Evolutionary conservation across 192 early-diverging fungal species (phyloP).

Genomic region (Kappamyces sp.): DNA sequence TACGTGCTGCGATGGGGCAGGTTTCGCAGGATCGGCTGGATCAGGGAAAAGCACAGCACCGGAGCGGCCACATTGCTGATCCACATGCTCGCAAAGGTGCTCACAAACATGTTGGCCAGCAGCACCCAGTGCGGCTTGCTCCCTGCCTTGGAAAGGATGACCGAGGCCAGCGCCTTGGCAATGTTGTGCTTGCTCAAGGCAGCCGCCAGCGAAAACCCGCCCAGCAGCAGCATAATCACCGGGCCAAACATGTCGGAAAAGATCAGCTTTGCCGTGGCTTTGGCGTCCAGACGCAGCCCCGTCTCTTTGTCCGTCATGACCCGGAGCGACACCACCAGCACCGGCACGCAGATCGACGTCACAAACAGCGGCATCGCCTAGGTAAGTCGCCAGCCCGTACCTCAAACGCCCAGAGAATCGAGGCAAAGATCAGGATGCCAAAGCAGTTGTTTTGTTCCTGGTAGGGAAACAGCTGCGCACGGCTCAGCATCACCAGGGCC

Average conservation of each 20-base stretch:
- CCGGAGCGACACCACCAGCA: conserved; percentile 74
- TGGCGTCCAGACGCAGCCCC: conserved; percentile 58
- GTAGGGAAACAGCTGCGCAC: conserved; percentile 3
- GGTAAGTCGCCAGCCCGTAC: conserved; percentile 34
- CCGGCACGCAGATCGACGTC: conserved; percentile 81
- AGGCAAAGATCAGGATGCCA: conserved; percentile 85
- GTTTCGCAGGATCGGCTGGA: conserved; percentile 83
- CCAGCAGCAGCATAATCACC: conserved; percentile 91
- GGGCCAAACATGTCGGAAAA: conserved; percentile 93
- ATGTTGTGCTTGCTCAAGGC: conserved; percentile 94
- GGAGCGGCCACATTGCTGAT: conserved; percentile 96
- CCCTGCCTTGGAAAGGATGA: conserved; percentile 86
- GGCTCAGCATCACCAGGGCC: background rate
- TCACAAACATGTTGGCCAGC: conserved; percentile 90
- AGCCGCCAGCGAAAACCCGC: conserved; percentile 89
- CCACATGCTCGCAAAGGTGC: conserved; percentile 98
- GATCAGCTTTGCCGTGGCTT: conserved; percentile 73
- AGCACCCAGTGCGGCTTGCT: conserved; percentile 75
- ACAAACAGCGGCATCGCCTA: conserved; percentile 86
- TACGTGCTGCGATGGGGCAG: conserved; percentile 74
- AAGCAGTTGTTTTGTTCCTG: conserved; percentile 83
- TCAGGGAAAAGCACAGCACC: conserved; percentile 90
- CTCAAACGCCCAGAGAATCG: conserved; percentile 90
- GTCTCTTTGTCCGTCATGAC: conserved; percentile 68
- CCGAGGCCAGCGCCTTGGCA: conserved; percentile 82